Base-by-base conservation (phyloP, 1,284 basidiomycete species). In the Trichosporon inkin region DNA sequence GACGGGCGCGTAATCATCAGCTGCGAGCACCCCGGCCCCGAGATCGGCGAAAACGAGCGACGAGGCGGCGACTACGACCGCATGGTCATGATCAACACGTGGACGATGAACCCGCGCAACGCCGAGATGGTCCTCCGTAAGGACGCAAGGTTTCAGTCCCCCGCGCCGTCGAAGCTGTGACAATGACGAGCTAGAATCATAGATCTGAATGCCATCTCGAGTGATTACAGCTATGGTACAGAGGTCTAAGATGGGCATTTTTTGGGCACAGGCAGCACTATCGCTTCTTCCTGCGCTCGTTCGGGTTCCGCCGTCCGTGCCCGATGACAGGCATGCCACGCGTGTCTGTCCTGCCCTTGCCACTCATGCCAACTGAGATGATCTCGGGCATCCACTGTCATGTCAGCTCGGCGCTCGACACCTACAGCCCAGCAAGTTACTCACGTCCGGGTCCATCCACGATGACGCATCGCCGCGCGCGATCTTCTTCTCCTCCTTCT, bases 391-490 rank as follows among this genome's bases (percentile, higher is more conserved):
- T 80, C 92, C 91, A 94, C 76, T 77, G 41, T 32, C 6, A 44
- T 8, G 39, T 68, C 60, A 67, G 63, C 53, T 14, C 32, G 16
- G 37, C 8, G 13, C 16, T 7, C n/a, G 7, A n/a, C 1, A 40
- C 13, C 24, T 10, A 11, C 24, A 1, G n/a, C n/a, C n/a, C 8
- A 32, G 28, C 28, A 32, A 32, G 8, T 5, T 32, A 75, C 75
- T 72, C 63, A 77, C 77, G 80, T 96, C 90, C n/a, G 92, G 90
- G 81, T 95, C 92, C 82, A 91, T 88, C 92, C 92, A 95, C 70
- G 85, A 87, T 3, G 24, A 32, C 10, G 72, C 72, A 55, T 81
- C 80, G 38, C 82, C 81, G 57, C 87, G 77, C 38, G 88, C 83
- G 3, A 84, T 84, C 67, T 84, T 87, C 67, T 84, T 84, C 72